Evolutionary conservation across 2,329 filamentous ascomycete genomes (phyloP), one percentile per base, ranked within the genome.

Genomic region (Cladosporium cucumerinum): DNA sequence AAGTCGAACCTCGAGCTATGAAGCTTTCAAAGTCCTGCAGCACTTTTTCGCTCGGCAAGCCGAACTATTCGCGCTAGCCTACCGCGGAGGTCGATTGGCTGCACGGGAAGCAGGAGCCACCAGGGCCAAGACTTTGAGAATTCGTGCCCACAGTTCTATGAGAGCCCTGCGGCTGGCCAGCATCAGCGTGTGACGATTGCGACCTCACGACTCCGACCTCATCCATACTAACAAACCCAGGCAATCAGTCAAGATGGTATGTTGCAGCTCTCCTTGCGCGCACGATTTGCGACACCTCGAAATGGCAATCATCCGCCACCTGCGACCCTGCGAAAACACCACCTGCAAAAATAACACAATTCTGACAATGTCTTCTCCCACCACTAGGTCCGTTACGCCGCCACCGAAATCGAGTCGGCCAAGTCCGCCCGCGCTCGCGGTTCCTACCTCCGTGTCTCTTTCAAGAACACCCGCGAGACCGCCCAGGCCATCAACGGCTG

Each of bases 401-500:
- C 91, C 81, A 91, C 89, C 79, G 87, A 93, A 81, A 94, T 96
- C 81, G 86, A 90, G 78, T 84, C 89, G 82, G 87, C 89, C 76
- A 97, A 97, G 88, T 96, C 92, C 85, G 95, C 95, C 83, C 92
- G 94, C 86, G 91, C 94, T 80, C 93, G 95, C 84, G 95, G 96
- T 84, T 93, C 93, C 82, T 99, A 98, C 88, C 91, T 99, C 78
- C 93, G 95, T 81, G 94, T 98, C 77, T 96, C 92, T 77, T 99
- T 97, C 92, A 99, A 99, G 90, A 99, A 99, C 90, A 99, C 95
- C 81, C 93, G 95, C 80, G 96, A 99, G 87, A 97, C 94, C 74
- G 95, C 96, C 72, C 95, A 98, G 87, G 93, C 93, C 78, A 97
- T 99, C 89, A 98, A 95, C 85, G 94, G 94, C 84, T 97, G 93